phyloP scores from a whole-genome alignment of 139 green algal species.

The Ulvella scutata region DNA sequence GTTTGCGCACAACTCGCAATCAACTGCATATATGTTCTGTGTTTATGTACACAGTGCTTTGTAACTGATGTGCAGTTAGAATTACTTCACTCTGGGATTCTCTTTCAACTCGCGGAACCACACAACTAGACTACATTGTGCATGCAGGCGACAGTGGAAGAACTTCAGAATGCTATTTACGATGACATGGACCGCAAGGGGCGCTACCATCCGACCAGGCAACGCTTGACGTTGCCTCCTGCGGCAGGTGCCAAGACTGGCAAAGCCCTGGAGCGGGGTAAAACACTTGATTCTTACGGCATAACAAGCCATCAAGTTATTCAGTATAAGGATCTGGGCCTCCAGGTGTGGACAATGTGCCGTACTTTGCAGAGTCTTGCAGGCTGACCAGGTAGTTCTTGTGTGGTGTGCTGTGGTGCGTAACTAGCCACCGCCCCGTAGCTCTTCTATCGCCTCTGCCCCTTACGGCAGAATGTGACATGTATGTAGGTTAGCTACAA shows the following conservation, averaged over 20 bases:
- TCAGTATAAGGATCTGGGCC: conserved; percentile 89
- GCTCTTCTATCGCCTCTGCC: neutral
- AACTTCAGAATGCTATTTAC: conserved; percentile 64
- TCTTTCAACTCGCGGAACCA: no score
- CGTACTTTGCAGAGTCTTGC: neutral
- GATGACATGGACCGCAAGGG: conserved; percentile 17
- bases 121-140: no score
- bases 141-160: conserved; percentile 51
- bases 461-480: neutral
- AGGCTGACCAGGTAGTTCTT: neutral
- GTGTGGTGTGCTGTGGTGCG: neutral
- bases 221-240: conserved; percentile 55
- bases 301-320: conserved; percentile 37
- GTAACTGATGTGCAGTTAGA: no score
- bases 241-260: conserved; percentile 38
- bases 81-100: no score
- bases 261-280: conserved; percentile 31
- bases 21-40: no score
- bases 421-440: neutral
- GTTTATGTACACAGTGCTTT: no score
- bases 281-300: conserved; percentile 47
- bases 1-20: neutral
- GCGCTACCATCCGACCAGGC: conserved; percentile 43
- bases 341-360: conserved; percentile 33
- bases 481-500: conserved; percentile 74